phyloP scores from a whole-genome alignment of 345 rosid genomes.

The Citrus hindsii region DNA sequence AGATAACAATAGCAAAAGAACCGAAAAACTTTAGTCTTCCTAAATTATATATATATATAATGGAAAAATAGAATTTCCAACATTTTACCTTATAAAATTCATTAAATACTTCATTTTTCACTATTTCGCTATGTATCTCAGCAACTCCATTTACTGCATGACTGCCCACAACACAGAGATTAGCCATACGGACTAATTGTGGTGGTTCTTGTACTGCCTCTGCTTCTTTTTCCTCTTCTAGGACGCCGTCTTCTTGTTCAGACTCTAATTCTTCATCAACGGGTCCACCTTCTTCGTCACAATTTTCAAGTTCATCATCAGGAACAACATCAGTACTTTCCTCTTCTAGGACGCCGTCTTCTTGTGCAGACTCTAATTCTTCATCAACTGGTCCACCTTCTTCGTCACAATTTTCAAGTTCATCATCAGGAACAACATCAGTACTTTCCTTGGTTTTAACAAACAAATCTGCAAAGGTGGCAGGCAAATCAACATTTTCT shows the following conservation, averaged over 20 bases:
- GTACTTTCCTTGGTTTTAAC: constrained; percentile 42
- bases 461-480: constrained; percentile 55
- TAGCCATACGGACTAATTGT: constrained; percentile 66
- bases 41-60: no score
- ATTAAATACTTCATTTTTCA: constrained; percentile 63
- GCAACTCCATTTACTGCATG: constrained; percentile 83
- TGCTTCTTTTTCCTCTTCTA: constrained; percentile 32
- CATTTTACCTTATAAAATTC: constrained; percentile 54
- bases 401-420: constrained; percentile 27
- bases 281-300: constrained; percentile 19
- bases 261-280: constrained; percentile 13
- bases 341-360: constrained; percentile 25
- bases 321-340: constrained; percentile 27
- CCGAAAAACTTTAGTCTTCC: no score
- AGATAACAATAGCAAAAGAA: neutral
- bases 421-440: constrained; percentile 23
- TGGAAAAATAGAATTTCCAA: neutral
- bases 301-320: constrained; percentile 25
- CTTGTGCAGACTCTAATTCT: constrained; percentile 8
- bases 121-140: constrained; percentile 76
- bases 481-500: constrained; percentile 75
- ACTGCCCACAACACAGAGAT: constrained; percentile 62
- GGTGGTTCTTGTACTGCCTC: constrained; percentile 41
- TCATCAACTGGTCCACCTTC: constrained; percentile 13
- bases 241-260: constrained; percentile 15